Evolutionary conservation across 2,329 filamentous ascomycete species (phyloP).

Genomic region (Simplicillium sp.): DNA sequence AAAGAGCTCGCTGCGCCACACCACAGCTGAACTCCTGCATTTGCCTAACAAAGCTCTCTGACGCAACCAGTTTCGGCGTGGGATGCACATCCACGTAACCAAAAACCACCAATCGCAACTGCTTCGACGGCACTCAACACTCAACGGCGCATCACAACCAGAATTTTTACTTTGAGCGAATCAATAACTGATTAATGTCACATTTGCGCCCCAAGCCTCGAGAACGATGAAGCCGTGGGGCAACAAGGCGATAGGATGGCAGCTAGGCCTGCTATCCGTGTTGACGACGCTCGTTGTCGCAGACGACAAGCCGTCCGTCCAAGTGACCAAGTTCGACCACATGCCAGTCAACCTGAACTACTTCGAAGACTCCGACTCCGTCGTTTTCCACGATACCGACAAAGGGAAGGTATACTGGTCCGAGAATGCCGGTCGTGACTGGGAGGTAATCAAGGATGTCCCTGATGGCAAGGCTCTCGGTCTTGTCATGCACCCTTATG

Average conservation of each 20-base stretch:
- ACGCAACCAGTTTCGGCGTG: conserved; percentile 7
- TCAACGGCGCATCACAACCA: neutral
- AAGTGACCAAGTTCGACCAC: conserved; percentile 55
- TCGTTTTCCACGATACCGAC: conserved; percentile 62
- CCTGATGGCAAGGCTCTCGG: conserved; percentile 52
- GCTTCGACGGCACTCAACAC: neutral
- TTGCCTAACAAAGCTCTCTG: conserved; percentile 5
- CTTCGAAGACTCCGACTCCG: conserved; percentile 79
- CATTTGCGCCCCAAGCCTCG: conserved; percentile 17
- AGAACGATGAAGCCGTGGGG: conserved; percentile 46
- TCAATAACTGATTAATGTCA: conserved; percentile 30
- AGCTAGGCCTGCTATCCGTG: conserved; percentile 41
- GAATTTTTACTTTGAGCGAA: too few species aligned
- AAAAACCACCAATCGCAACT: neutral
- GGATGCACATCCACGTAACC: conserved; percentile 5
- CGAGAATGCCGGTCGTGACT: conserved; percentile 68
- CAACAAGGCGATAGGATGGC: conserved; percentile 36
- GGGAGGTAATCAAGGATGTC: conserved; percentile 58
- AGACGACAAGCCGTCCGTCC: conserved; percentile 59
- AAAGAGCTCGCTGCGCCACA: neutral
- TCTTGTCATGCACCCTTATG: conserved; percentile 69
- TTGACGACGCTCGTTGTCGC: conserved; percentile 31
- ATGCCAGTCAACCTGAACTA: conserved; percentile 67
- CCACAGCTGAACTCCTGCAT: neutral
- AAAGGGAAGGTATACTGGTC: conserved; percentile 66